Base-by-base conservation (phyloP, 495 filamentous ascomycete species). In the Elasticomyces elasticus region DNA sequence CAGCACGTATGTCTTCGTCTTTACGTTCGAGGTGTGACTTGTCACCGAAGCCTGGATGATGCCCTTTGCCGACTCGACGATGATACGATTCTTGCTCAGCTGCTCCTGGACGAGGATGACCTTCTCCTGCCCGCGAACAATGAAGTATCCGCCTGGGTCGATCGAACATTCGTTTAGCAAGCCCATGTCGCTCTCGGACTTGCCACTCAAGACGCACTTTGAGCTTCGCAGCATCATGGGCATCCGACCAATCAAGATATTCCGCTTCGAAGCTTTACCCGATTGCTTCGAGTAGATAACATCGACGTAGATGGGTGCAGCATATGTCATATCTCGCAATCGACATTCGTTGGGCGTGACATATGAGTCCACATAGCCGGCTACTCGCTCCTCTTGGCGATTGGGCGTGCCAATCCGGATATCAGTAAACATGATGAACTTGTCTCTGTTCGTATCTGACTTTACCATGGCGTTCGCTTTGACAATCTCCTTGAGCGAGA, bases 91-190 rank as follows among this genome's bases (percentile, higher is more conserved):
- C 74, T 97, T 97, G 75, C 91, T 97, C 65, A 97, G 72, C 68
- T 97, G 92, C 61, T 99, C 92, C 67, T 97, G 92, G 30, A 97
- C 90, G 13, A 99, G 77, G 64, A 99, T 97, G 46, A 97, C 92
- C 73, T 97, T 97, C 62, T 99, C 92, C 45, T 84, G 86, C 9
- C 85, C 85, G 58, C 81, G 79, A 43, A 87, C 79, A 54, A 89
- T 87, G 64, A 99, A 99, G 68, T 99, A 99, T 25, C 92, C 92
- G 51, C 92, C 92, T 1, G 94, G 92, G 69, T 99, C 92, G 24
- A 97, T 74, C 1, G 92, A 85, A 64, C 92, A 99, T 68, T 99
- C 92, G 60, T 92, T 88, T 62, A 95, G 79, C 15, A 79, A 66
- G 30, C 84, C 84, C 89, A 97, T 92, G 63, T 94, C 77, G 23